These are phyloP conservation scores for Penicillium thymicola DNA, from an alignment of 2,329 filamentous ascomycete species.

Conservation along the genomic window DNA sequence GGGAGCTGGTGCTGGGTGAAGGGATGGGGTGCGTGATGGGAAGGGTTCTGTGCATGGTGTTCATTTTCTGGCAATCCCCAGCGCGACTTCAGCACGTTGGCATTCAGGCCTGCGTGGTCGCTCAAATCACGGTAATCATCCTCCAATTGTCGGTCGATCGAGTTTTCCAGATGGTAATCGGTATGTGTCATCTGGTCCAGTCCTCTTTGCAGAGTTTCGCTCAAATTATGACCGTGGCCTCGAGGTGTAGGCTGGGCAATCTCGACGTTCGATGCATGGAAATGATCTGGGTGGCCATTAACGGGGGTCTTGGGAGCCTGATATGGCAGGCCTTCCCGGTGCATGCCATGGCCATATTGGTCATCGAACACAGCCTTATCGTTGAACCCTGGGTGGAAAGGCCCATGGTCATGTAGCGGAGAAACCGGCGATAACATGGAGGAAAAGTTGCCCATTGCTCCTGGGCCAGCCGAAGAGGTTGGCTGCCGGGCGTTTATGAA, in stretches of 20 bases:
- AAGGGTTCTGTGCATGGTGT: constrained; percentile 23
- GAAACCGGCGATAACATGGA: constrained; percentile 62
- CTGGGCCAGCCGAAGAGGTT: constrained; percentile 59
- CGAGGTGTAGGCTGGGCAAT: constrained; percentile 61
- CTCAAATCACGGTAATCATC: constrained; percentile 61
- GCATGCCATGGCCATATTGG: constrained; percentile 24
- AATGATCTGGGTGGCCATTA: constrained; percentile 39
- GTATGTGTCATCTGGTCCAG: constrained; percentile 65
- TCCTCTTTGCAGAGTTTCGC: constrained; percentile 74
- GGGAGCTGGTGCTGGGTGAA: constrained; percentile 32
- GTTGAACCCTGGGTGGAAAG: constrained; percentile 33
- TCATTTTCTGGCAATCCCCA: constrained; percentile 39
- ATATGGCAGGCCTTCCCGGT: constrained; percentile 24
- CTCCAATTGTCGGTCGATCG: constrained; percentile 73
- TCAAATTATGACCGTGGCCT: constrained; percentile 68
- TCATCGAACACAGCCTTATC: constrained; percentile 29
- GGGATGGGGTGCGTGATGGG: constrained; percentile 18
- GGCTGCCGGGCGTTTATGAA: constrained; percentile 43
- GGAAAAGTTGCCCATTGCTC: constrained; percentile 42
- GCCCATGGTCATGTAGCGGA: constrained; percentile 55
- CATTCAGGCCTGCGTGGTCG: constrained; percentile 24
- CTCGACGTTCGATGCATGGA: constrained; percentile 44
- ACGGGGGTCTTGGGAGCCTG: constrained; percentile 31
- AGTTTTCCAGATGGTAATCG: constrained; percentile 79
- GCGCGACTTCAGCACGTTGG: constrained; percentile 33